These are phyloP conservation scores for Cyamopsis tetragonoloba DNA, from an alignment of 306 rosid genomes.

Conservation along the genomic window DNA sequence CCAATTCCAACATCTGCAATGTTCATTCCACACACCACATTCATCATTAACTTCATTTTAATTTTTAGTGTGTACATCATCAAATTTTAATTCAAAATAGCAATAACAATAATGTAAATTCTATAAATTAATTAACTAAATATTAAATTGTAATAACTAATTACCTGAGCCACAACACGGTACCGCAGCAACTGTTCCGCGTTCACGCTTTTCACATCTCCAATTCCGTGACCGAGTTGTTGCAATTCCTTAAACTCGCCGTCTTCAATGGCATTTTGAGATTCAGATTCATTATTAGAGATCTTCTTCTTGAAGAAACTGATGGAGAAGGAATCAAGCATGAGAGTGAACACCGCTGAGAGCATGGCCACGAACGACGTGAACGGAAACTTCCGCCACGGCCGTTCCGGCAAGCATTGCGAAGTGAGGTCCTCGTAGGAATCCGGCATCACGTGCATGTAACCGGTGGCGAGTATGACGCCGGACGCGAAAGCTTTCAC, in stretches of 20 bases:
- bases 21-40: not conserved
- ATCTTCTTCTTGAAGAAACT: slow-evolving; percentile 33
- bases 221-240: not conserved
- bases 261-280: no score
- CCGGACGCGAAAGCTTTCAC: slow-evolving; percentile 65
- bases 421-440: slow-evolving; percentile 41
- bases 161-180: slow-evolving; percentile 70
- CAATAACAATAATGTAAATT: not conserved
- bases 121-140: not conserved
- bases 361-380: slow-evolving; percentile 63
- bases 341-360: slow-evolving; percentile 47
- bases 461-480: slow-evolving; percentile 70
- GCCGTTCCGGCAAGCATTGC: slow-evolving; percentile 44
- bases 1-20: slow-evolving; percentile 60
- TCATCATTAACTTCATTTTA: no score
- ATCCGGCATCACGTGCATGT: slow-evolving; percentile 76
- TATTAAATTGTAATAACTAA: not conserved
- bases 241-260: not conserved
- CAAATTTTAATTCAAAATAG: not conserved
- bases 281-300: no score
- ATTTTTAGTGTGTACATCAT: no score
- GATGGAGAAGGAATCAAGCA: slow-evolving; percentile 56
- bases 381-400: slow-evolving; percentile 62
- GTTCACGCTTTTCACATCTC: not conserved
- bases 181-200: slow-evolving; percentile 30